Percentiles rank a stretch among this genome's conserved stretches.
These are phyloP conservation scores for Eimeria necatrix DNA, from an alignment of 169 alveolate genomes.

Conservation along the genomic window DNA sequence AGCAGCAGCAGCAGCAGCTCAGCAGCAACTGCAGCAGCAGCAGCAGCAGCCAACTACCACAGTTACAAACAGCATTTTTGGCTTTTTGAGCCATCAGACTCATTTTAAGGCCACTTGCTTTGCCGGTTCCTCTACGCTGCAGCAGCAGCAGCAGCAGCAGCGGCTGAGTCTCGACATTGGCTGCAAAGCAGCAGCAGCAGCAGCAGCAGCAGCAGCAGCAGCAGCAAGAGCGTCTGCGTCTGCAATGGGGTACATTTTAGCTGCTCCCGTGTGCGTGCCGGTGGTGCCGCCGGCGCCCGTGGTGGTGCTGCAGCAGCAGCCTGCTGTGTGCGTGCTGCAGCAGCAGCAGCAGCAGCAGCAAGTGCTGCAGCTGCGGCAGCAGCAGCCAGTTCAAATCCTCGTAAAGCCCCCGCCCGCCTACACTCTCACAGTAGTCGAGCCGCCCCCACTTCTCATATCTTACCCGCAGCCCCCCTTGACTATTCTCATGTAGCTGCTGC, in stretches of 20 bases:
- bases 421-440: background rate
- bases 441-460: background rate
- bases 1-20: slow-evolving; percentile 4
- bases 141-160: background rate
- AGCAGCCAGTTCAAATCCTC: background rate
- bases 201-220: slow-evolving; percentile 38
- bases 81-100: background rate
- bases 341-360: background rate
- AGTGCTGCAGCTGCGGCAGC: background rate
- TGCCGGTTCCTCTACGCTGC: background rate
- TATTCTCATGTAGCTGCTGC: background rate
- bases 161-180: background rate
- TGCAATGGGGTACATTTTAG: background rate
- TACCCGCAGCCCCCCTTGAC: slow-evolving; percentile 24
- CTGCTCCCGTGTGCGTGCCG: background rate
- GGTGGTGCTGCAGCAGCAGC: slow-evolving; percentile 13
- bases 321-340: slow-evolving; percentile 18
- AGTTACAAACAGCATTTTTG: background rate
- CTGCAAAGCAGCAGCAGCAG: slow-evolving; percentile 3
- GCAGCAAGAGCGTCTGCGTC: background rate
- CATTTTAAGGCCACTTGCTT: background rate
- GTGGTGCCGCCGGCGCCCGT: background rate
- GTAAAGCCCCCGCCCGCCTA: background rate
- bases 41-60: background rate
- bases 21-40: background rate